These are phyloP conservation scores for Pleurozium schreberi DNA, from an alignment of 225 moss, liverwort and hornwort genomes.

Conservation along the genomic window DNA sequence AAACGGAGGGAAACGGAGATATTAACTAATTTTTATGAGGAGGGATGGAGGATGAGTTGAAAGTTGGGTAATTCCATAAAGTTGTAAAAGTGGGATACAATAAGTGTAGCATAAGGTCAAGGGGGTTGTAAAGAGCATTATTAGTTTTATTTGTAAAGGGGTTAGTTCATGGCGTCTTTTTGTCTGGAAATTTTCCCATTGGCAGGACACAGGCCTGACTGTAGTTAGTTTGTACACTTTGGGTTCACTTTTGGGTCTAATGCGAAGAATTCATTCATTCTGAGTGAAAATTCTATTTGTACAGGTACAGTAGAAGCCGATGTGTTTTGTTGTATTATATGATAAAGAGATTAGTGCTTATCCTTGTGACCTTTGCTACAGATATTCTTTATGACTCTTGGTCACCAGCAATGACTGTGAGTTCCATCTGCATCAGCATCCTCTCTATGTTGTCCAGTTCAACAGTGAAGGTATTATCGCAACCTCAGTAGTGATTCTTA, in stretches of 20 bases:
- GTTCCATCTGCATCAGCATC: constrained; percentile 99
- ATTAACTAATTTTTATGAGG: too few relatives aligned
- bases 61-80: too few relatives aligned
- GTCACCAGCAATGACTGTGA: constrained; percentile 99
- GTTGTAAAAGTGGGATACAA: too few relatives aligned
- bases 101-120: too few relatives aligned
- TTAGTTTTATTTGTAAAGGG: too few relatives aligned
- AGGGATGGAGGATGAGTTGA: too few relatives aligned
- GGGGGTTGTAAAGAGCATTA: too few relatives aligned
- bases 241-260: not conserved
- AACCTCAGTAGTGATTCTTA: not conserved
- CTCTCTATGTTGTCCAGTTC: constrained; percentile 99
- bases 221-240: not conserved
- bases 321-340: not conserved
- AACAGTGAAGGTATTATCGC: constrained; percentile 68
- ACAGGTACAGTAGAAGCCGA: not conserved
- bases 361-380: not conserved
- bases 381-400: constrained; percentile 98
- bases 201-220: not conserved
- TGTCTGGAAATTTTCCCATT: not conserved
- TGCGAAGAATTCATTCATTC: not conserved
- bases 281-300: not conserved
- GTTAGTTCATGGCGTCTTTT: not conserved
- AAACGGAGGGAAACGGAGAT: too few relatives aligned
- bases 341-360: not conserved